Evolutionary conservation across 148 eudicot genomes (phyloP).

Genomic region (Talinum fruticosum): DNA sequence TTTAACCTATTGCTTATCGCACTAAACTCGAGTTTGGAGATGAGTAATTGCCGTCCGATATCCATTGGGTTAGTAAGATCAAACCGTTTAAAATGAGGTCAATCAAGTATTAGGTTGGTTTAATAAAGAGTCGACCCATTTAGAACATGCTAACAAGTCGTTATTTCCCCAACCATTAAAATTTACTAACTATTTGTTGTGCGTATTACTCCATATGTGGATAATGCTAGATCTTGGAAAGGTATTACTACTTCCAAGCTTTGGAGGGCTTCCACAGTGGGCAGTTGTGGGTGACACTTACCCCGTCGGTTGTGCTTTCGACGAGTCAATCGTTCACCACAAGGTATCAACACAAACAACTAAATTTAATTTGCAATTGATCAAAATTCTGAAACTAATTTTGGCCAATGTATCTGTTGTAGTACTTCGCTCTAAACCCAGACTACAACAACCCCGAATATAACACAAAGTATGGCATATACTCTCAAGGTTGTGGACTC

Average conservation of each 20-base stretch:
- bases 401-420: not conserved
- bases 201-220: not conserved
- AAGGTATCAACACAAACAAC: constrained; percentile 42
- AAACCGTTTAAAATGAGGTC: no score
- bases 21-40: no score
- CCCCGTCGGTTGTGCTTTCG: constrained; percentile 83
- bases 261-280: constrained; percentile 83
- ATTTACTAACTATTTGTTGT: not conserved
- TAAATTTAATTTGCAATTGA: not conserved
- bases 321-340: constrained; percentile 70
- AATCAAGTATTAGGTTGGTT: no score
- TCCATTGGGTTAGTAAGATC: no score
- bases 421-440: constrained; percentile 45
- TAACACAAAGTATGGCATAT: constrained; percentile 48
- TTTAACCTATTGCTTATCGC: no score
- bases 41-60: no score
- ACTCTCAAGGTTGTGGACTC: constrained; percentile 49
- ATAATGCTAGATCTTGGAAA: constrained; percentile 64
- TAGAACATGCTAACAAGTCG: no score
- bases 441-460: constrained; percentile 46
- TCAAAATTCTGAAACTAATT: no score
- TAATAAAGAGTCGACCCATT: no score
- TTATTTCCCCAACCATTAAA: no score
- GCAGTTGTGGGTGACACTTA: constrained; percentile 82
- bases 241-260: constrained; percentile 68